Conservation (phyloP, 2,329 filamentous ascomycete species). For the Colletotrichum tanaceti region DNA sequence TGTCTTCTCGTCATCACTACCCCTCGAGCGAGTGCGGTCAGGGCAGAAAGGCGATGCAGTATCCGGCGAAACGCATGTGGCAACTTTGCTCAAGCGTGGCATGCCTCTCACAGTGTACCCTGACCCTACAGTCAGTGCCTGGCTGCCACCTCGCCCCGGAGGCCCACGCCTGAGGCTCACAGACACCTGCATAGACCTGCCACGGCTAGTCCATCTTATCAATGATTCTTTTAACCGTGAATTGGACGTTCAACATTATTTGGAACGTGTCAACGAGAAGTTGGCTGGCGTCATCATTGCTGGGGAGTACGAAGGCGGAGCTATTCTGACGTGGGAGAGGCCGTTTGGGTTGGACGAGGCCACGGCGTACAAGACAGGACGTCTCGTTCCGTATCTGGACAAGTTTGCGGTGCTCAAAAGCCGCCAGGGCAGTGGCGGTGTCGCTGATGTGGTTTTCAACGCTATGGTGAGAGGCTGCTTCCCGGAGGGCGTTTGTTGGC, state of each 20-base stretch:
- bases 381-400: conserved; percentile 92
- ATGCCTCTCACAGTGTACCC: conserved; percentile 90
- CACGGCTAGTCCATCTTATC: conserved; percentile 85
- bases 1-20: conserved; percentile 89
- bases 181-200: conserved; percentile 84
- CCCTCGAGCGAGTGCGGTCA: conserved; percentile 71
- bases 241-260: conserved; percentile 85
- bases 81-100: conserved; percentile 90
- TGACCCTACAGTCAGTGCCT: conserved; percentile 72
- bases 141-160: conserved; percentile 73
- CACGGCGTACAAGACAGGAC: conserved; percentile 63
- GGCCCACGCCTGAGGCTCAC: conserved; percentile 75
- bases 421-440: conserved; percentile 89
- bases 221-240: conserved; percentile 92
- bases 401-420: conserved; percentile 95
- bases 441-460: conserved; percentile 96
- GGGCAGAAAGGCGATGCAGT: conserved; percentile 28
- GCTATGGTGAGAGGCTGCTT: conserved; percentile 93
- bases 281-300: conserved; percentile 94
- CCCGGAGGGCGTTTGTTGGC: conserved; percentile 90
- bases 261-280: conserved; percentile 81
- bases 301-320: conserved; percentile 95
- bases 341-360: conserved; percentile 71
- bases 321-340: conserved; percentile 93
- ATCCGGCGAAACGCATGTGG: conserved; percentile 51